Evolutionary conservation across 2,329 filamentous ascomycete genomes (phyloP).

Genomic region (Cladosporium sp.): DNA sequence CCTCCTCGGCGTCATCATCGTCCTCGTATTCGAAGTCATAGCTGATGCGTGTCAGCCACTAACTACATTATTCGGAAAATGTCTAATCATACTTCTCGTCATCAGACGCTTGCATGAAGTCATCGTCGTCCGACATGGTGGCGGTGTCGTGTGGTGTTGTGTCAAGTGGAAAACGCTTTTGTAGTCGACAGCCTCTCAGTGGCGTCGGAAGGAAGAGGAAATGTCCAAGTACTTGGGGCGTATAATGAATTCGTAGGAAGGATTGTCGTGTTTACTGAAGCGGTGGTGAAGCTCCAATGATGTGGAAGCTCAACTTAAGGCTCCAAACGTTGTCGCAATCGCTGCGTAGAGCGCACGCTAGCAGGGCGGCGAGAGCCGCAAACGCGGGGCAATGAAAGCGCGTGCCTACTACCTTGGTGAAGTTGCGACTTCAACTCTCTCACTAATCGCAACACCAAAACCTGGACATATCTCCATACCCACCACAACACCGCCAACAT

Average conservation of each 20-base stretch:
- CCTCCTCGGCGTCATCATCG: conserved; percentile 83
- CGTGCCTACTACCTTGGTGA: background rate
- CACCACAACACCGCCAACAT: conserved; percentile 51
- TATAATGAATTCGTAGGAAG: background rate
- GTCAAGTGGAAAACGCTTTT: background rate
- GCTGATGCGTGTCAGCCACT: conserved; percentile 38
- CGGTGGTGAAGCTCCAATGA: conserved; percentile 1
- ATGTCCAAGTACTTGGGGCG: background rate
- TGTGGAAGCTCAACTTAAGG: background rate
- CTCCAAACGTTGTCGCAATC: conserved; percentile 1
- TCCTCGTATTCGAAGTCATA: conserved; percentile 98
- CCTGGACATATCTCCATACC: background rate
- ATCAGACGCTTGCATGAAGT: conserved; percentile 91
- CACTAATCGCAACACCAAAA: conserved; percentile 8
- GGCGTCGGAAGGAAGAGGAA: background rate
- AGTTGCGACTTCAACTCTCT: background rate
- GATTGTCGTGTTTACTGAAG: background rate
- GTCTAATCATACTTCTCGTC: conserved; percentile 65
- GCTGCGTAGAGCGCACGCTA: background rate
- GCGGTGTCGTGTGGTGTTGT: conserved; percentile 12
- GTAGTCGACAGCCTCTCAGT: no score
- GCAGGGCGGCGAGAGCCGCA: background rate
- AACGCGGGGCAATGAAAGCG: background rate
- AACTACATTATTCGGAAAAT: no score
- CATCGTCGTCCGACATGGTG: conserved; percentile 77